phyloP scores from a whole-genome alignment of 2,329 filamentous ascomycete species.

The Tolypocladium cylindrosporum region DNA sequence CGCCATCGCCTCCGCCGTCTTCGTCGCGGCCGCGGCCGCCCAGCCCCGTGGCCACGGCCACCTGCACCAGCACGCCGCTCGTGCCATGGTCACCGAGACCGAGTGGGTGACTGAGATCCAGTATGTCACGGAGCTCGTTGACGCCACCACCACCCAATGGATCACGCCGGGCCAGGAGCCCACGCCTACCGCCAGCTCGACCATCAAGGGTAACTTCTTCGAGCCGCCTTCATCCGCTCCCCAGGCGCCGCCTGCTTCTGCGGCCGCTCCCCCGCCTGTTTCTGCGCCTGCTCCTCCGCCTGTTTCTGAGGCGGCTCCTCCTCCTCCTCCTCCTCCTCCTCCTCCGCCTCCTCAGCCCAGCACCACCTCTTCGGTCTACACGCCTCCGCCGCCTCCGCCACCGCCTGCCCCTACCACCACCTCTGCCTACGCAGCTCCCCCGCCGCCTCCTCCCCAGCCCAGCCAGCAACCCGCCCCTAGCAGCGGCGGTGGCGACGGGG shows the following conservation, averaged over 20 bases:
- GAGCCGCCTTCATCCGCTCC: slow-evolving; percentile 10
- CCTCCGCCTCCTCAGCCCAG: slow-evolving; percentile 8
- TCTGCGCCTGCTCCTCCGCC: slow-evolving; percentile 2
- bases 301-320: slow-evolving; percentile 2
- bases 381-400: slow-evolving; percentile 4
- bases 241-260: slow-evolving; percentile 3
- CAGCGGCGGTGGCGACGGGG: background rate
- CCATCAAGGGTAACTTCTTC: slow-evolving; percentile 18
- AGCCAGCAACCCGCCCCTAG: background rate
- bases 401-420: slow-evolving; percentile 10
- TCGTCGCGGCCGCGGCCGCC: slow-evolving; percentile 35
- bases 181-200: slow-evolving; percentile 12
- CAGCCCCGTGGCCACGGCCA: slow-evolving; percentile 35
- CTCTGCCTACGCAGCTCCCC: slow-evolving; percentile 5
- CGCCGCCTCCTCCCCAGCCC: slow-evolving; percentile 2
- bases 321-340: slow-evolving; percentile 6
- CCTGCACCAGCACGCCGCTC: slow-evolving; percentile 26
- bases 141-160: slow-evolving; percentile 36
- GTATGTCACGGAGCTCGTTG: slow-evolving; percentile 36
- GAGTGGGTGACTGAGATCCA: slow-evolving; percentile 41
- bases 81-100: slow-evolving; percentile 35
- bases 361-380: slow-evolving; percentile 1
- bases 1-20: slow-evolving; percentile 17
- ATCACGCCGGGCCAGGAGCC: slow-evolving; percentile 24
- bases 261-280: no score